Percentiles rank a stretch among this genome's conserved stretches.
Evolutionary conservation across 2,329 filamentous ascomycete species (phyloP).

Genomic region (Podosphaera fusca): DNA sequence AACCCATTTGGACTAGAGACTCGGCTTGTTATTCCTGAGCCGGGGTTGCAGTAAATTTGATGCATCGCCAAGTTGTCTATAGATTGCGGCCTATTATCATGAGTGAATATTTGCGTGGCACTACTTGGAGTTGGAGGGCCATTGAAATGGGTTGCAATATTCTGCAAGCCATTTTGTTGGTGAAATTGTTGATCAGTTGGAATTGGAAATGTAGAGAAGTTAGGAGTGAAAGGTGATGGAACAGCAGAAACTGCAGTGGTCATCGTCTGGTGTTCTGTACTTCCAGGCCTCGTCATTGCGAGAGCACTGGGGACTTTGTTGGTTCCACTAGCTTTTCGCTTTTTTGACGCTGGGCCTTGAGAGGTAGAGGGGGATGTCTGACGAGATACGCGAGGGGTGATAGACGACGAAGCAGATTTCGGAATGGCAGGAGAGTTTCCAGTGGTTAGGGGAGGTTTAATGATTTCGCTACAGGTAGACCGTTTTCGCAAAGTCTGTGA

Average conservation of each 20-base stretch:
- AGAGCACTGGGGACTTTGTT: slow-evolving; percentile 48
- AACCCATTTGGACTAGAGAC: slow-evolving; percentile 46
- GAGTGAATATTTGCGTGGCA: slow-evolving; percentile 36
- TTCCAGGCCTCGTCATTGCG: slow-evolving; percentile 64
- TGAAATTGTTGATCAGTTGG: slow-evolving; percentile 16
- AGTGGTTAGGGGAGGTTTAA: slow-evolving; percentile 9
- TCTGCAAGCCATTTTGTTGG: slow-evolving; percentile 7
- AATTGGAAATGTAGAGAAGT: slow-evolving; percentile 21
- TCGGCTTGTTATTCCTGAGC: slow-evolving; percentile 51
- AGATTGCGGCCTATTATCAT: slow-evolving; percentile 34
- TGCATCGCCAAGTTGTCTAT: slow-evolving; percentile 41
- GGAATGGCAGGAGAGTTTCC: slow-evolving; percentile 18
- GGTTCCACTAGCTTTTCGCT: slow-evolving; percentile 54
- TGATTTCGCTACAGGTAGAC: slow-evolving; percentile 15
- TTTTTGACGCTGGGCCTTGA: slow-evolving; percentile 47
- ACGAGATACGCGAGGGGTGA: slow-evolving; percentile 42
- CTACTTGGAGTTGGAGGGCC: slow-evolving; percentile 44
- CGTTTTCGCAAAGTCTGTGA: slow-evolving; percentile 33
- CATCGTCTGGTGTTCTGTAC: slow-evolving; percentile 19
- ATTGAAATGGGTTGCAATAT: slow-evolving; percentile 22
- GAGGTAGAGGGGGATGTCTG: slow-evolving; percentile 47
- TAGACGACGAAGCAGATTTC: slow-evolving; percentile 20
- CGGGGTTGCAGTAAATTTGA: slow-evolving; percentile 41
- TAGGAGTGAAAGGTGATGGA: slow-evolving; percentile 31
- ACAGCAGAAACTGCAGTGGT: slow-evolving; percentile 18